These are phyloP conservation scores for Aspergillus wentii DNA, from an alignment of 495 filamentous ascomycete genomes.

Conservation along the genomic window DNA sequence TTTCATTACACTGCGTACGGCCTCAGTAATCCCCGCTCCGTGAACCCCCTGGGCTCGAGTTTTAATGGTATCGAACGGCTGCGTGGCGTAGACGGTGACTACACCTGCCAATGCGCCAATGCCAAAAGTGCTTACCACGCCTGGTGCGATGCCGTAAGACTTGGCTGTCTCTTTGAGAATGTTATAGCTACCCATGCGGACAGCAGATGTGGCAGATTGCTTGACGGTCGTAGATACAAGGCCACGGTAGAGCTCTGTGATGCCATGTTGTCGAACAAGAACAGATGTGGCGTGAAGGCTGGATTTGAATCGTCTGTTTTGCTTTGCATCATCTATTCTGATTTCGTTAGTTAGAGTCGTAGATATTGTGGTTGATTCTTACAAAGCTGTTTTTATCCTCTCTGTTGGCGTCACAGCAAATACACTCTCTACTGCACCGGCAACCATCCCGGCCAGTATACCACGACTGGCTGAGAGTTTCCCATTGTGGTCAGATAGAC, in stretches of 20 bases:
- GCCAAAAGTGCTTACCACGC: constrained; percentile 48
- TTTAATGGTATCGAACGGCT: constrained; percentile 67
- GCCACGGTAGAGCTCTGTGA: constrained; percentile 54
- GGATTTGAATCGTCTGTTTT: constrained; percentile 43
- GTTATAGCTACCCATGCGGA: constrained; percentile 64
- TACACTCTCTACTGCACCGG: constrained; percentile 55
- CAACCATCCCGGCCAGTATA: constrained; percentile 56
- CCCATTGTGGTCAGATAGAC: constrained; percentile 54
- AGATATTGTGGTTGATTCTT: background rate
- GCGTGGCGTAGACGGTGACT: constrained; percentile 56
- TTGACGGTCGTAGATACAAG: constrained; percentile 62
- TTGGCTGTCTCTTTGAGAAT: constrained; percentile 58
- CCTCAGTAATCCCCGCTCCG: constrained; percentile 47
- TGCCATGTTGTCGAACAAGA: constrained; percentile 46
- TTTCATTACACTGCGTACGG: constrained; percentile 41
- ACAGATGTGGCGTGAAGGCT: constrained; percentile 44
- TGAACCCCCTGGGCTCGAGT: constrained; percentile 55
- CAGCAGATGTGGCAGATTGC: constrained; percentile 58
- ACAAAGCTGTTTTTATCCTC: constrained; percentile 62
- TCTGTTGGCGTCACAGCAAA: constrained; percentile 61
- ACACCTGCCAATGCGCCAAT: constrained; percentile 58
- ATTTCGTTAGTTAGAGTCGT: too few relatives aligned
- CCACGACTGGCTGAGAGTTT: constrained; percentile 50
- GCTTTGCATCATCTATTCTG: constrained; percentile 59
- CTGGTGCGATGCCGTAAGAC: constrained; percentile 32